Conservation (phyloP, 2,329 filamentous ascomycete genomes). For the Teratosphaeria viscida region DNA sequence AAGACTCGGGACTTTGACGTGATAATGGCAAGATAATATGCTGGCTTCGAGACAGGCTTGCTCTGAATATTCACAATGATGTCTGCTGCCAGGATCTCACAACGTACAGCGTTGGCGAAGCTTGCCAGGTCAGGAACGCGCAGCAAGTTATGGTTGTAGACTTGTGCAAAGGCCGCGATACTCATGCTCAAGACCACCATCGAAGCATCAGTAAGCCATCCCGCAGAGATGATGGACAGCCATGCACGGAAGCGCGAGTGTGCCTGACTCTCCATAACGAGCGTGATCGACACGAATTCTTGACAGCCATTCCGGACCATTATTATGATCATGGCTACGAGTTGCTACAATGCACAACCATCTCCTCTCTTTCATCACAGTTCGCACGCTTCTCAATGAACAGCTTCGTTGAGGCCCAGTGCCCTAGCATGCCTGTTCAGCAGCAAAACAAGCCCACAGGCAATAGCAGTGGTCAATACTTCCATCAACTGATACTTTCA, state of each 20-base stretch:
- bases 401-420: neutral
- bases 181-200: neutral
- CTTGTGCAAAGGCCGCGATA: neutral
- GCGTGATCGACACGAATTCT: neutral
- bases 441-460: neutral
- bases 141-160: neutral
- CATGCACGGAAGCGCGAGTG: neutral
- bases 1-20: neutral
- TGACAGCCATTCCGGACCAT: neutral
- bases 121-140: neutral
- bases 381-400: neutral
- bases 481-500: neutral
- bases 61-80: neutral
- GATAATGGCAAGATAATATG: neutral
- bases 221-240: neutral
- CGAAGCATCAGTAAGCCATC: neutral
- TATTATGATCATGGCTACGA: neutral
- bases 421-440: neutral
- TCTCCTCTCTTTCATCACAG: no score
- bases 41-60: neutral
- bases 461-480: neutral
- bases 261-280: neutral
- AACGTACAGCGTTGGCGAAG: neutral
- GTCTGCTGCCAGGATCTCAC: neutral
- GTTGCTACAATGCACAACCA: no score